Conservation (phyloP, 2,329 filamentous ascomycete species). For the Talaromyces verruculosus region DNA sequence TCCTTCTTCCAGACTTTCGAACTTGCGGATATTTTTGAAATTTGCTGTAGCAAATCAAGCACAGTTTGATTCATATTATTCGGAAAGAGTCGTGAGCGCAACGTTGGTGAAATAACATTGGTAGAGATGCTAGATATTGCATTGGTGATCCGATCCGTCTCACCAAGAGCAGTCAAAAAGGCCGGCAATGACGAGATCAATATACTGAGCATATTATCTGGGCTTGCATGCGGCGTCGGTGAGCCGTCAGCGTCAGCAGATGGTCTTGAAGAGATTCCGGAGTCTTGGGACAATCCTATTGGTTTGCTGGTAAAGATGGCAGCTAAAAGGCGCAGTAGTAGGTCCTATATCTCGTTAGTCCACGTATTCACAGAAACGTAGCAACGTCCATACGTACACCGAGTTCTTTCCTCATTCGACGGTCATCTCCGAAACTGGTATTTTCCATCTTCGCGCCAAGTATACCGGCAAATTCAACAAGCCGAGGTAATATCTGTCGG, state of each 20-base stretch:
- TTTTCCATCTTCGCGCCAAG: constrained; percentile 96
- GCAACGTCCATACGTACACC: constrained; percentile 60
- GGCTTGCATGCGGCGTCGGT: constrained; percentile 47
- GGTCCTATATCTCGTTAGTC: constrained; percentile 59
- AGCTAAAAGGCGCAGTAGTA: constrained; percentile 82
- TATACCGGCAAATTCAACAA: constrained; percentile 86
- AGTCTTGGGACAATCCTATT: constrained; percentile 66
- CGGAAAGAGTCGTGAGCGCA: constrained; percentile 83
- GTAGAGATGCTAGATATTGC: constrained; percentile 79
- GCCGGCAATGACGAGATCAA: constrained; percentile 76
- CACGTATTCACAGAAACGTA: constrained; percentile 55
- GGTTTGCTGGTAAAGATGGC: constrained; percentile 93
- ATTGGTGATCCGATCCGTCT: constrained; percentile 76
- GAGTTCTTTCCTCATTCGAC: constrained; percentile 85
- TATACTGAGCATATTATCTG: constrained; percentile 77
- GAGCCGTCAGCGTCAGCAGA: constrained; percentile 44
- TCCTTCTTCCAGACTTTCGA: constrained; percentile 94
- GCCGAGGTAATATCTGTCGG: constrained; percentile 78
- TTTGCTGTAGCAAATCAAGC: constrained; percentile 71
- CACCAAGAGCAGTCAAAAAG: constrained; percentile 77
- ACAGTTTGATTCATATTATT: constrained; percentile 74
- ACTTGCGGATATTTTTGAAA: constrained; percentile 73
- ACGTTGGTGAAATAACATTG: constrained; percentile 75
- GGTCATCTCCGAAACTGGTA: constrained; percentile 93
- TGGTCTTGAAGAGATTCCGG: constrained; percentile 41